Conservation (phyloP, 2,329 filamentous ascomycete genomes). For the Coniochaeta hoffmannii region DNA sequence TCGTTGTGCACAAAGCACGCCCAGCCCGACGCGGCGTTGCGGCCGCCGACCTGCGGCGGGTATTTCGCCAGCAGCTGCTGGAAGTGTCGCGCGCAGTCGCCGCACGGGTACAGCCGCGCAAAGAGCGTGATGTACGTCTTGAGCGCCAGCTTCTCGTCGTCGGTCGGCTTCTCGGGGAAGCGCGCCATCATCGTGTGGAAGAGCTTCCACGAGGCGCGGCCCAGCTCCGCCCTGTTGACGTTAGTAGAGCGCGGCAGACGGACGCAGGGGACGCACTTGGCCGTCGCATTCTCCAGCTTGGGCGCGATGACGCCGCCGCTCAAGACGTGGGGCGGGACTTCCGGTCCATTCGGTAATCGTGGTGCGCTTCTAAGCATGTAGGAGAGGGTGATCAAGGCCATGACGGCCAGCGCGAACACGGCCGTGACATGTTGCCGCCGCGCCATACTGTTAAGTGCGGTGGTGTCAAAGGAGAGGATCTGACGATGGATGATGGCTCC, state of each 20-base stretch:
- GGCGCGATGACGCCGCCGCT: conserved; percentile 68
- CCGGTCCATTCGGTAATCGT: too few species aligned
- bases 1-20: conserved; percentile 61
- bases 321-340: conserved; percentile 43
- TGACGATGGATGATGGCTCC: neutral
- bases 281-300: conserved; percentile 74
- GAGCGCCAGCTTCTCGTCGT: conserved; percentile 55
- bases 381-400: conserved; percentile 49
- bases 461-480: too few species aligned
- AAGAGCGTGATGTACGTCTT: conserved; percentile 60
- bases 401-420: conserved; percentile 45
- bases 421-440: conserved; percentile 45
- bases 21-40: conserved; percentile 60
- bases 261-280: conserved; percentile 51
- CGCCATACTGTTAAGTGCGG: conserved; percentile 44
- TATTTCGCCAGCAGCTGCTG: conserved; percentile 53
- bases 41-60: conserved; percentile 57
- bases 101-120: conserved; percentile 62
- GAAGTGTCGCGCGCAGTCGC: conserved; percentile 63
- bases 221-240: conserved; percentile 50
- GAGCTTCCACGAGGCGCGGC: conserved; percentile 62
- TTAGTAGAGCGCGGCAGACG: too few species aligned
- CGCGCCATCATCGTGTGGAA: conserved; percentile 65
- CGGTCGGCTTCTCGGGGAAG: conserved; percentile 57
- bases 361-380: conserved; percentile 36